Percentiles rank a stretch among this genome's conserved stretches.
Evolutionary conservation across 1,139 yeast genomes (phyloP).

Genomic region (Protomyces arabidopsidicola): DNA sequence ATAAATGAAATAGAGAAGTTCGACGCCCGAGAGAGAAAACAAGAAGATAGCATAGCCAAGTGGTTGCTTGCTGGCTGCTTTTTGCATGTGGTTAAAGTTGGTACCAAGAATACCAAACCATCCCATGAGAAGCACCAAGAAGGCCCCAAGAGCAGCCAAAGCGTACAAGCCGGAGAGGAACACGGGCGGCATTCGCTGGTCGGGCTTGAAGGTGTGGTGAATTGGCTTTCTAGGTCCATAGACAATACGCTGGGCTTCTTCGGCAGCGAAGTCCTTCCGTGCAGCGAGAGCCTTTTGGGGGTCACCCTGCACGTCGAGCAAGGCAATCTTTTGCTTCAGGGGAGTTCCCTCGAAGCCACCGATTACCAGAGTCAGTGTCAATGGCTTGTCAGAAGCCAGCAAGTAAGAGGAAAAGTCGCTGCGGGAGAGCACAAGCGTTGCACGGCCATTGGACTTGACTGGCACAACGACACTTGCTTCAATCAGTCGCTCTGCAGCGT

Average conservation of each 20-base stretch:
- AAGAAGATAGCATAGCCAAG: slow-evolving; percentile 15
- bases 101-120: slow-evolving; percentile 16
- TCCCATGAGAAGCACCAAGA: neutral
- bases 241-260: slow-evolving; percentile 8
- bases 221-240: slow-evolving; percentile 14
- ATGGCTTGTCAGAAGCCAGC: neutral
- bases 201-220: slow-evolving; percentile 20
- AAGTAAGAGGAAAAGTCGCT: slow-evolving; percentile 3
- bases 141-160: neutral
- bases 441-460: slow-evolving; percentile 17
- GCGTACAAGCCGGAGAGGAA: slow-evolving; percentile 9
- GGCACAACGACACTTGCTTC: slow-evolving; percentile 23
- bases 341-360: slow-evolving; percentile 27
- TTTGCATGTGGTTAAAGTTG: slow-evolving; percentile 4
- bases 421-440: slow-evolving; percentile 2
- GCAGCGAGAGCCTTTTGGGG: neutral
- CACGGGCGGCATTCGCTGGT: slow-evolving; percentile 6
- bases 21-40: slow-evolving; percentile 12
- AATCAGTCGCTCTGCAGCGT: neutral
- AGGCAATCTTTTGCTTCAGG: slow-evolving; percentile 6
- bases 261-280: neutral
- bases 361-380: slow-evolving; percentile 23
- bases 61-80: slow-evolving; percentile 5
- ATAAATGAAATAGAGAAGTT: slow-evolving; percentile 14
- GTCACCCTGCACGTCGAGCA: neutral